These are phyloP conservation scores for Amaranthus cruentus DNA, from an alignment of 148 eudicot species.

Conservation along the genomic window DNA sequence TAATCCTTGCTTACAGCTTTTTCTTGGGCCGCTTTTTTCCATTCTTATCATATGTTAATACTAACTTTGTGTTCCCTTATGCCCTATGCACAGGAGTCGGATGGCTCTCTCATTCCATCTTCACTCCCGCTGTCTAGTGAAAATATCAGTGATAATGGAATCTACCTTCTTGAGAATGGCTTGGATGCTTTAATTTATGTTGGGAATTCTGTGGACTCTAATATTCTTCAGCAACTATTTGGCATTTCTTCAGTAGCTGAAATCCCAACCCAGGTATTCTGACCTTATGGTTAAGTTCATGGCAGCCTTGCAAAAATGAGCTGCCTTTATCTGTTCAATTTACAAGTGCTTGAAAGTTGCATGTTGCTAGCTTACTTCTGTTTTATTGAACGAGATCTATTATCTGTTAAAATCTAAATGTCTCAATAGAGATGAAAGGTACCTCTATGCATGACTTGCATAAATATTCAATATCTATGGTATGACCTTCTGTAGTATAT, in stretches of 20 bases:
- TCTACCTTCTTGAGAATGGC: constrained; percentile 93
- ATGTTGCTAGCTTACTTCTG: neutral
- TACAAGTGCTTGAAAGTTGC: neutral
- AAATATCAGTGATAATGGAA: constrained; percentile 62
- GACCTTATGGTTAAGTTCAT: neutral
- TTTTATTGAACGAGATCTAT: neutral
- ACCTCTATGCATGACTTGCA: neutral
- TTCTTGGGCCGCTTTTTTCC: neutral
- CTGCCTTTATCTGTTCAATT: neutral
- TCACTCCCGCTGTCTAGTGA: constrained; percentile 76
- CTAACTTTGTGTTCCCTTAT: neutral
- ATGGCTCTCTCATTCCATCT: constrained; percentile 54
- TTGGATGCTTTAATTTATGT: constrained; percentile 72
- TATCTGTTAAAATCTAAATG: neutral
- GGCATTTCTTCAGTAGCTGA: constrained; percentile 64
- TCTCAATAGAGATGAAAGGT: neutral
- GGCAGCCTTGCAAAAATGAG: neutral
- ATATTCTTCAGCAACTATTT: constrained; percentile 51
- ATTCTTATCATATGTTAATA: neutral
- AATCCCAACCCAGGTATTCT: constrained; percentile 65
- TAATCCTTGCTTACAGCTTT: neutral
- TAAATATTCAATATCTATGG: neutral
- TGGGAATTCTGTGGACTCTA: constrained; percentile 56
- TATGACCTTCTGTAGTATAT: neutral
- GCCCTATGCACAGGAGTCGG: constrained; percentile 44